Evolutionary conservation across 129 eudicot genomes (phyloP).

Genomic region (Glebionis coronaria): DNA sequence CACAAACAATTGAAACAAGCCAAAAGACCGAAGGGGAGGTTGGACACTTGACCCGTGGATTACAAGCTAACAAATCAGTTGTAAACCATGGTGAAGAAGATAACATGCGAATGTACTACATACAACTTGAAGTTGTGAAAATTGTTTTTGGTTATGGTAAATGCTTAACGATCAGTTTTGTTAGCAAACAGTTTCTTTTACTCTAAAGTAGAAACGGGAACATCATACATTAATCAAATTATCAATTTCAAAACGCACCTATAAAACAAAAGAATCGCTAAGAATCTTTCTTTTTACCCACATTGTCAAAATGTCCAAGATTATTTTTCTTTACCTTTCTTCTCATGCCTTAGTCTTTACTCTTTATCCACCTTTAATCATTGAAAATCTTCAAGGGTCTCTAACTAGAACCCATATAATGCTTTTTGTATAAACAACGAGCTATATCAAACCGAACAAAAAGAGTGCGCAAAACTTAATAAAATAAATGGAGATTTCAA

Average conservation of each 20-base stretch:
- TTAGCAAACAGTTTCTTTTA: no score
- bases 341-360: constrained; percentile 3
- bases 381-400: constrained; percentile 22
- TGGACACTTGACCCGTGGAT: neutral
- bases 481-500: constrained; percentile 36
- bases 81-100: no score
- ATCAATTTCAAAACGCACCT: neutral
- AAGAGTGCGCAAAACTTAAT: constrained; percentile 10
- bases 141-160: no score
- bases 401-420: constrained; percentile 20
- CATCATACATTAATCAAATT: no score
- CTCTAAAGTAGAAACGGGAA: neutral
- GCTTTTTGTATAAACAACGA: constrained; percentile 8
- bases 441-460: constrained; percentile 17
- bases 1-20: no score
- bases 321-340: constrained; percentile 17
- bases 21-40: neutral
- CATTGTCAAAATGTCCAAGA: constrained; percentile 20
- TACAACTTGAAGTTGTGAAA: no score
- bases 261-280: neutral
- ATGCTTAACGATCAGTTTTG: no score
- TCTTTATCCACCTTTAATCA: constrained; percentile 33
- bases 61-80: no score
- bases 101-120: no score
- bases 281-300: constrained; percentile 18